Evolutionary conservation across 441 rosid species (phyloP).

Genomic region (Codiaeum variegatum): DNA sequence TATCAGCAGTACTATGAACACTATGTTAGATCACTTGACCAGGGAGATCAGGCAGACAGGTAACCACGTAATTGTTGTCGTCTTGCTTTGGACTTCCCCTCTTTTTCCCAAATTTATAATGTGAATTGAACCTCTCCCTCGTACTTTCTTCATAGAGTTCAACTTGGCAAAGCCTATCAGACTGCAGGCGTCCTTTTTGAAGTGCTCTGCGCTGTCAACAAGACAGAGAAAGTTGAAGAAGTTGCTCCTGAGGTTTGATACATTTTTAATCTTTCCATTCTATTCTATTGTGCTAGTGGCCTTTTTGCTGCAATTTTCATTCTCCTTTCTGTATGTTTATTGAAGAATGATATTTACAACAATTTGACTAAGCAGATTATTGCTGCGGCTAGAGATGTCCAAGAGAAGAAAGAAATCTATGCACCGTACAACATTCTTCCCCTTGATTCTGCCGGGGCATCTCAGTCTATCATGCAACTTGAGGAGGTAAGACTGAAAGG

Average conservation of each 20-base stretch:
- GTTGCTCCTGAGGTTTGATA: constrained; percentile 92
- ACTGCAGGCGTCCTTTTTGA: constrained; percentile 98
- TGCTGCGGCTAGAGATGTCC: constrained; percentile 96
- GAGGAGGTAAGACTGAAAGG: constrained; percentile 56
- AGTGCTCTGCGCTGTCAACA: constrained; percentile 93
- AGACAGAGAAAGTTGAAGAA: constrained; percentile 96
- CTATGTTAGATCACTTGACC: constrained; percentile 83
- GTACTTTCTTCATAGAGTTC: constrained; percentile 55
- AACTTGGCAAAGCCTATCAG: constrained; percentile 96
- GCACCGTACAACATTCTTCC: constrained; percentile 98
- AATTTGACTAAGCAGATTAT: constrained; percentile 59
- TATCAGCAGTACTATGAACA: constrained; percentile 92
- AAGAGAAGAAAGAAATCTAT: constrained; percentile 90
- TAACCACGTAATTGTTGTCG: constrained; percentile 24
- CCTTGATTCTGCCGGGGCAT: constrained; percentile 86
- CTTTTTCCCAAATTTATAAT: neutral
- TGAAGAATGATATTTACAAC: constrained; percentile 17
- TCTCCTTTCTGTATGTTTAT: constrained; percentile 7
- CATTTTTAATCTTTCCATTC: constrained; percentile 4
- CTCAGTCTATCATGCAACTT: constrained; percentile 91
- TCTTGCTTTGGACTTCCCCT: neutral
- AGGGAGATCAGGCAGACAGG: constrained; percentile 98
- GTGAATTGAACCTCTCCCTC: neutral
- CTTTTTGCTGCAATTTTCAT: neutral
- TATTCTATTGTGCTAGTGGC: neutral